Evolutionary conservation across 805 yeast species (phyloP), one percentile per base, ranked within the genome.

Genomic region (Candida pini): DNA sequence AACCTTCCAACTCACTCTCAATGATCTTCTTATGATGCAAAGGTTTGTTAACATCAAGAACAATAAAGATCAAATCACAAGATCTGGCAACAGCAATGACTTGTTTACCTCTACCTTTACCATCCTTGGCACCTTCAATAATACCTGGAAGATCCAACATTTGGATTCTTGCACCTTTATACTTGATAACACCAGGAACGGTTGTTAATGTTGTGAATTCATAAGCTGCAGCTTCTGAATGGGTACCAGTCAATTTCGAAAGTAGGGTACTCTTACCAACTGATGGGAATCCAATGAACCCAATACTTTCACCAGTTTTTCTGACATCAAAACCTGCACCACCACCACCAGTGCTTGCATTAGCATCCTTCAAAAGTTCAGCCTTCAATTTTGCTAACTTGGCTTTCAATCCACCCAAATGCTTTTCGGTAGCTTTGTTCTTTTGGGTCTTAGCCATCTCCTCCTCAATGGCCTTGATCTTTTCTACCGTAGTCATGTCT

Each of bases 31-130:
- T 92, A 62, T 92, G 97, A 43, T 83, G 89, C 49, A 92, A 70
- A 4, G 98, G 98, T 57, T 92, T 92, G 64, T 88, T 87, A 37
- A 92, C 98, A 60, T 92, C 99, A 53, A 92, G 68, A 4, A 92
- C 95, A 56, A 92, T 85, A 60, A 92, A 92, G 33, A 92, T 74
- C 52, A 92, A 68, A 58, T 92, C 89, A 58, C 96, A 94, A 3
- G 97, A 87, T 63, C 98, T 76, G n/a, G 97, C 97, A 40, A 92
- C 98, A 2, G 98, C 98, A 63, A 92, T 92, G 36, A 92, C 98
- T 64, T 92, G 98, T 49, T 75, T 81, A 71, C 95, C 95, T 71
- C 95, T 73, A 65, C 95, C 95, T 58, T 82, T 77, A 63, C 95
- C 95, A 53, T 84, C 92, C 47, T 83, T 83, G 43, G 95, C 95